Conservation (phyloP, 495 filamentous ascomycete genomes). For the Aspergillus sparsus region DNA sequence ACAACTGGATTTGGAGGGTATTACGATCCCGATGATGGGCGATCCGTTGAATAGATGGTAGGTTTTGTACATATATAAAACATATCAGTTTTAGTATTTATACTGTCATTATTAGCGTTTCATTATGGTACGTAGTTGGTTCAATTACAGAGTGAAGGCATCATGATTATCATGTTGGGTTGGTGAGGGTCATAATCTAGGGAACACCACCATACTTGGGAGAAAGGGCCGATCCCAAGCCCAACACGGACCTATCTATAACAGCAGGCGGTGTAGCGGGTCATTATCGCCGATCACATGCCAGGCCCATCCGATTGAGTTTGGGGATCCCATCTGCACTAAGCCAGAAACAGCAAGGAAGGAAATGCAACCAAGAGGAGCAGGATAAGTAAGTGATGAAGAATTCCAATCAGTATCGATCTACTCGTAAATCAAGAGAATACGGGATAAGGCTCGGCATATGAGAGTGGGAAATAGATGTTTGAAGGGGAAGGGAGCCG, state of each 20-base stretch:
- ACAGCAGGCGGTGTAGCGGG: conserved; percentile 13
- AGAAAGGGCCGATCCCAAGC: too few species aligned
- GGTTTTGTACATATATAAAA: not conserved
- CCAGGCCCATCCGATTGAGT: conserved; percentile 20
- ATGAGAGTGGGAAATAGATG: not conserved
- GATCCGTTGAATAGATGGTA: conserved; percentile 25
- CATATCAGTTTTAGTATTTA: not conserved
- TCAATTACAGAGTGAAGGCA: too few species aligned
- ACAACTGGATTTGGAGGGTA: conserved; percentile 20
- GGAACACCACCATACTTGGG: too few species aligned
- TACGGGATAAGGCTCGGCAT: not conserved
- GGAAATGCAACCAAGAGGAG: not conserved
- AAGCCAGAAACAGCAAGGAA: not conserved
- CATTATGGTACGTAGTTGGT: too few species aligned
- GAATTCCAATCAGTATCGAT: too few species aligned
- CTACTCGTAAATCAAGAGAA: not conserved
- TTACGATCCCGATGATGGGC: conserved; percentile 29
- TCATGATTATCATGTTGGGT: too few species aligned
- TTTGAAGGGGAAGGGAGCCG: not conserved
- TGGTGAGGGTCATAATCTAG: too few species aligned
- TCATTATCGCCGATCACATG: conserved; percentile 17
- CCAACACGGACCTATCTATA: not conserved
- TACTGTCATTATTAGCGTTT: too few species aligned
- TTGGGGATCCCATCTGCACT: not conserved
- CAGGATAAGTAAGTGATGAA: not conserved